A percentile compares a stretch with the other conserved stretches of the same genome.
These are phyloP conservation scores for Talaromyces funiculosus DNA, from an alignment of 2,329 filamentous ascomycete genomes.

Conservation along the genomic window DNA sequence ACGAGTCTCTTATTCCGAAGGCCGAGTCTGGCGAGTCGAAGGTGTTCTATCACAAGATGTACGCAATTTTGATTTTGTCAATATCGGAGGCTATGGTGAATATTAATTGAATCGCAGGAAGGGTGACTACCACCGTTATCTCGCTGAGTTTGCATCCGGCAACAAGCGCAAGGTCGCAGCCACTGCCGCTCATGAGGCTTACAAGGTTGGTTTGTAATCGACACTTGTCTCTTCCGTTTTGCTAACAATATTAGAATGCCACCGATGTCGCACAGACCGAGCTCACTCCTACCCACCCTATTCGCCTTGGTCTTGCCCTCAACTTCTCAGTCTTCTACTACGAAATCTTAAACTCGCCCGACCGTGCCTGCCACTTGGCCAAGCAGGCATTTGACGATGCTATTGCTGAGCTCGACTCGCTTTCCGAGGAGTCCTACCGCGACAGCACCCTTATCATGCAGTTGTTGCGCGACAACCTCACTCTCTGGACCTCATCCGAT, in stretches of 20 bases:
- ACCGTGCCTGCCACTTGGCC: conserved; percentile 94
- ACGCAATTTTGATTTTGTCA: conserved; percentile 31
- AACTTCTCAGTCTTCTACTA: conserved; percentile 99
- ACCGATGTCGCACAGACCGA: conserved; percentile 98
- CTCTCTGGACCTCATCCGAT: conserved; percentile 95
- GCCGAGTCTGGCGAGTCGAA: conserved; percentile 96
- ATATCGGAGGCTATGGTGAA: no score
- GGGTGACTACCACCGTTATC: conserved; percentile 99
- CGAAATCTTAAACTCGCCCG: conserved; percentile 96
- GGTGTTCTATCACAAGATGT: conserved; percentile 99
- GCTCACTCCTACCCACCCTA: conserved; percentile 94
- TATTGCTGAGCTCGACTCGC: conserved; percentile 95
- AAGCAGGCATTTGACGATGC: conserved; percentile 99
- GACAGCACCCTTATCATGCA: conserved; percentile 99
- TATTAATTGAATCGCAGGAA: conserved; percentile 58
- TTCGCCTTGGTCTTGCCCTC: conserved; percentile 91
- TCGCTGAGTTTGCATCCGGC: conserved; percentile 91
- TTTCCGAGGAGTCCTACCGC: conserved; percentile 97
- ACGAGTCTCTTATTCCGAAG: conserved; percentile 88
- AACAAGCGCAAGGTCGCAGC: conserved; percentile 94
- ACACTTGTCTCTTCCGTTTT: conserved; percentile 10
- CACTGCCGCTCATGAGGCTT: conserved; percentile 91
- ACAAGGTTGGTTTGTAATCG: conserved; percentile 66
- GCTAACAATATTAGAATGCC: conserved; percentile 60
- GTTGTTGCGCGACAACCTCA: conserved; percentile 95